phyloP scores from a whole-genome alignment of 306 rosid species.

The Astragalus membranaceus region DNA sequence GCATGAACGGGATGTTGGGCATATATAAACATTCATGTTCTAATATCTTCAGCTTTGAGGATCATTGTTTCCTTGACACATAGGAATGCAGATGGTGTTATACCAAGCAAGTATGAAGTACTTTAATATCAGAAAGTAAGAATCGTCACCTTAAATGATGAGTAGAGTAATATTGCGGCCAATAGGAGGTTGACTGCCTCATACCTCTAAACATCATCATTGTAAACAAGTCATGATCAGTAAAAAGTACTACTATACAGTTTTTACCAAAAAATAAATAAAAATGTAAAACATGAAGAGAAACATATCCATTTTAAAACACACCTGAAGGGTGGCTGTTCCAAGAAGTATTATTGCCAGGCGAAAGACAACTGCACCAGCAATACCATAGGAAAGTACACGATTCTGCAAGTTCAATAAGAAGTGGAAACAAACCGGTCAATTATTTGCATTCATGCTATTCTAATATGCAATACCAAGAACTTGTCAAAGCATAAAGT shows the following conservation, averaged over 20 bases:
- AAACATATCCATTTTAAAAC: conserved; percentile 6
- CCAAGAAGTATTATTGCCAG: conserved; percentile 74
- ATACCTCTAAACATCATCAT: conserved; percentile 52
- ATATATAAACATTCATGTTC: background rate
- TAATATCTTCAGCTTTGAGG: background rate
- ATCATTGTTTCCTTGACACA: conserved; percentile 7
- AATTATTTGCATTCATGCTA: background rate
- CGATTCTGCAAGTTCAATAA: conserved; percentile 50
- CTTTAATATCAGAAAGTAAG: background rate
- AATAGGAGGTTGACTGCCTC: conserved; percentile 86
- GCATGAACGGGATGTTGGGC: background rate
- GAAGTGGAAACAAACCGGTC: conserved; percentile 16
- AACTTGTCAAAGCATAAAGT: conserved; percentile 7
- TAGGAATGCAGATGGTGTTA: background rate
- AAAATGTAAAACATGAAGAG: background rate
- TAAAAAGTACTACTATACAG: background rate
- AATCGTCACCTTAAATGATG: conserved; percentile 72
- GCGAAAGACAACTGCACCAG: conserved; percentile 81
- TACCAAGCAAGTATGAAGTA: background rate
- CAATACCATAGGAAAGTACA: conserved; percentile 92
- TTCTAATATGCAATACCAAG: background rate
- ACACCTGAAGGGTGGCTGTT: conserved; percentile 76
- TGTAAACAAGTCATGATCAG: conserved; percentile 18
- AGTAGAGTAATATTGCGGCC: conserved; percentile 69
- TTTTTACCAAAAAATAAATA: background rate